These are phyloP conservation scores for Termitomyces sp. DNA, from an alignment of 768 basidiomycete species.

Conservation along the genomic window DNA sequence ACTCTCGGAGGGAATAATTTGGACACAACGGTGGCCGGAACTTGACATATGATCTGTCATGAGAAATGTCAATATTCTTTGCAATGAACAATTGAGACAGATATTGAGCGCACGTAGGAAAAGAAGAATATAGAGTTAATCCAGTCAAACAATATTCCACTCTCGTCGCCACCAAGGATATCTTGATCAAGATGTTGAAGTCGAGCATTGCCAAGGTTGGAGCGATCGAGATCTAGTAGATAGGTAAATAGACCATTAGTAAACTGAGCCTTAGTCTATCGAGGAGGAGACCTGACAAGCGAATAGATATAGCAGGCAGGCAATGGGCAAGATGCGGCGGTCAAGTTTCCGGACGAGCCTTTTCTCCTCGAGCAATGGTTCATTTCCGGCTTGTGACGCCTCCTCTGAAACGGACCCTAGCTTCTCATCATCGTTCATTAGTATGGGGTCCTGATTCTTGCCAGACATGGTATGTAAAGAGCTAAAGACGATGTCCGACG, in stretches of 20 bases:
- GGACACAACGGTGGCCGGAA: constrained; percentile 62
- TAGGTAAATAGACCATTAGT: background rate
- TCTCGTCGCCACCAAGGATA: constrained; percentile 62
- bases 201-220: constrained; percentile 78
- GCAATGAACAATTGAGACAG: background rate
- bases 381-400: constrained; percentile 10
- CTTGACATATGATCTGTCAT: constrained; percentile 62
- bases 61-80: background rate
- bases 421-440: constrained; percentile 26
- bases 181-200: constrained; percentile 68
- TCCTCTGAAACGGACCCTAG: constrained; percentile 19
- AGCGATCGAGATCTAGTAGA: constrained; percentile 67
- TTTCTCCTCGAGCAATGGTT: constrained; percentile 17
- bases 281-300: constrained; percentile 51
- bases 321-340: constrained; percentile 62
- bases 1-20: constrained; percentile 67
- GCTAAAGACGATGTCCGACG: background rate
- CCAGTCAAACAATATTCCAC: constrained; percentile 74
- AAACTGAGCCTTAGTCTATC: background rate
- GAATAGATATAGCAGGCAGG: constrained; percentile 72
- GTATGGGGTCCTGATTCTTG: constrained; percentile 7
- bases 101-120: constrained; percentile 52
- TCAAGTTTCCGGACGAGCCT: constrained; percentile 64
- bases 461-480: constrained; percentile 7
- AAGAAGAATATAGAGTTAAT: constrained; percentile 75